These are phyloP conservation scores for Podaxis mareebaensis DNA, from an alignment of 768 basidiomycete species.

Conservation along the genomic window DNA sequence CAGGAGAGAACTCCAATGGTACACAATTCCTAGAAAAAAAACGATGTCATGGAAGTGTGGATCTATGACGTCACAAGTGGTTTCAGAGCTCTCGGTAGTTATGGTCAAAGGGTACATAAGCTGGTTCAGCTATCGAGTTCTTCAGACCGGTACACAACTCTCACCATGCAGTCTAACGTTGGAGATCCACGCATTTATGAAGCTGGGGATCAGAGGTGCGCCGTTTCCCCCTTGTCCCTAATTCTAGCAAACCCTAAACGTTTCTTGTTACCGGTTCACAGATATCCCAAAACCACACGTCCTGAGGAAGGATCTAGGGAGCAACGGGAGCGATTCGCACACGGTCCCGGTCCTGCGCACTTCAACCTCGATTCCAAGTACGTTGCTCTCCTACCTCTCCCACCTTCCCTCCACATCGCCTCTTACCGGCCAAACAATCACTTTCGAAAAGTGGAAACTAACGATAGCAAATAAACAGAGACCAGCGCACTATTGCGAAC, in stretches of 20 bases:
- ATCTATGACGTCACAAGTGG: neutral
- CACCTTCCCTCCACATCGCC: neutral
- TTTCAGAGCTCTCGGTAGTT: neutral
- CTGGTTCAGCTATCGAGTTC: neutral
- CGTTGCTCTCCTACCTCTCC: constrained; percentile 7
- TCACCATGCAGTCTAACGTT: constrained; percentile 47
- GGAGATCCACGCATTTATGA: constrained; percentile 51
- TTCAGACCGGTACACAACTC: neutral
- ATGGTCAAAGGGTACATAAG: neutral
- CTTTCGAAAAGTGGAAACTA: neutral
- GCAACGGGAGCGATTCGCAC: constrained; percentile 29
- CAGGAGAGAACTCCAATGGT: neutral
- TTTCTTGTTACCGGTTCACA: neutral
- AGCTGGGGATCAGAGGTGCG: constrained; percentile 48
- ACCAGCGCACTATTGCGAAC: constrained; percentile 43
- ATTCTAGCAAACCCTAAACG: neutral
- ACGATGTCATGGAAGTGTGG: neutral
- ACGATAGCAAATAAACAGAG: constrained; percentile 29
- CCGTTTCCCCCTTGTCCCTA: neutral
- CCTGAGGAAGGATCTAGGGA: constrained; percentile 18
- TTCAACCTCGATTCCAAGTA: constrained; percentile 43
- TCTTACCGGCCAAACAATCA: neutral
- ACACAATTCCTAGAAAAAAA: neutral
- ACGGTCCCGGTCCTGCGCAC: constrained; percentile 35
- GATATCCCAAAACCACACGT: constrained; percentile 14